Evolutionary conservation across 2,329 filamentous ascomycete species (phyloP), one percentile per base, ranked within the genome.

Genomic region (Aspergillus quadricinctus): DNA sequence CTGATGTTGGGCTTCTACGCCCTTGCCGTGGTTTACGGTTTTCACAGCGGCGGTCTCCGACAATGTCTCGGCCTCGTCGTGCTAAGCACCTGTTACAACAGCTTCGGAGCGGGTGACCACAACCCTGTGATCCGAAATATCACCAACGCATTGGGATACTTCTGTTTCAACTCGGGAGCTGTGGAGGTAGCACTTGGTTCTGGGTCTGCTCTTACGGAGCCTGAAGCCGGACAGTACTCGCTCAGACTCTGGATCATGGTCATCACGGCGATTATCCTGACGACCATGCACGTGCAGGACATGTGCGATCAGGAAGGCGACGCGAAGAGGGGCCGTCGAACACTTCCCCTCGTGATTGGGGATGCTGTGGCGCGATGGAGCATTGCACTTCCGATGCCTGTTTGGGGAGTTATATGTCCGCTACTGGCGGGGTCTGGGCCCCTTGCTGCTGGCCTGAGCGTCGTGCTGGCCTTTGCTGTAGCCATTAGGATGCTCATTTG

Each of bases 211-310:
- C 17, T 37, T 3, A 7, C 31, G 17, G 14, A 17, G 6, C 11
- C 6, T 5, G 21, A 17, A 63, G 51, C 6, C 8, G 56, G 14
- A n/a, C 37, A 11, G 19, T 17, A 37, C 31, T 23, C 43, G 11
- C 43, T 46, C 21, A 21, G 23, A 6, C 43, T 46, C 11, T 62
- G 60, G 60, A 49, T 52, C 25, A 40, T 57, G 28, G 51, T 64
- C n/a, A 53, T 62, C 14, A 55, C 57, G 7, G 52, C 29, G 4
- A 57, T 73, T 7, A 64, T 76, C 14, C 58, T 64, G n/a, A 72
- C 69, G 0, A 77, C 73, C 0, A 62, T 76, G 14, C 74, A 76
- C 7, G 57, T 70, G 0, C 72, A 75, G 53, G 75, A 77, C 49
- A 64, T 76, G 37, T 64, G 68, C 3, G 75, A 77, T 52, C 67